Percentiles rank a stretch among this genome's conserved stretches.
Evolutionary conservation across 208 protist species (phyloP).

Genomic region (Trypanosoma rangeli): DNA sequence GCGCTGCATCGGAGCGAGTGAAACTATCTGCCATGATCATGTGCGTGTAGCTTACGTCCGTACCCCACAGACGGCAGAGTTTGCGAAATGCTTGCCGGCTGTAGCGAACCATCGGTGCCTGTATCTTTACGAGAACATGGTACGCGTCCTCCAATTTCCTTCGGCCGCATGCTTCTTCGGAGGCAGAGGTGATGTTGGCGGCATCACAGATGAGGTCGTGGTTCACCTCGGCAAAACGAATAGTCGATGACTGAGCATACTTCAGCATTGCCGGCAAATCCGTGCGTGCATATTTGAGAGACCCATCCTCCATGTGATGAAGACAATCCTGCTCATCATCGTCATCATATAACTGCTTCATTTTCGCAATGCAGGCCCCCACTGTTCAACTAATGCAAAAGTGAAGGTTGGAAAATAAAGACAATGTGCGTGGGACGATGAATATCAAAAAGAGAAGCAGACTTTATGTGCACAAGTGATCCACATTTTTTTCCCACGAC

Average conservation of each 20-base stretch:
- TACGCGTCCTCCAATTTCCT: constrained; percentile 34
- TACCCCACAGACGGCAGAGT: constrained; percentile 74
- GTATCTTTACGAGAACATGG: constrained; percentile 50
- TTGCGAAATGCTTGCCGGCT: constrained; percentile 83
- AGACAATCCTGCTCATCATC: background rate
- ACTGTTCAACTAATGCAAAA: background rate
- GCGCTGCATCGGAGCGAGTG: constrained; percentile 51
- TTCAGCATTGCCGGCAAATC: constrained; percentile 39
- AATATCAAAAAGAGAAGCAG: background rate
- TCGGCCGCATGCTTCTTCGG: background rate
- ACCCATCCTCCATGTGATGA: constrained; percentile 3
- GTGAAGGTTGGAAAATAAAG: background rate
- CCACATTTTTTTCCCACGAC: background rate
- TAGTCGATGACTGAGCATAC: constrained; percentile 24
- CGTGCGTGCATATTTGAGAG: constrained; percentile 29
- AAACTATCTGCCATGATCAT: constrained; percentile 92
- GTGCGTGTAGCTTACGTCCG: constrained; percentile 86
- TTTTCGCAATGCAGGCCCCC: background rate
- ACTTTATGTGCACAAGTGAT: background rate
- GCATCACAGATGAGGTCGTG: constrained; percentile 7
- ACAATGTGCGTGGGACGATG: constrained; percentile 7
- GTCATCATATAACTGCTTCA: background rate
- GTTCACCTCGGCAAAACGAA: constrained; percentile 13
- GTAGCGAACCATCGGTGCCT: constrained; percentile 94
- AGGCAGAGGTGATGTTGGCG: constrained; percentile 3